A percentile compares a stretch with the other conserved stretches of the same genome.
Evolutionary conservation across 1,284 basidiomycete species (phyloP).

Genomic region (Phylloporus sp.): DNA sequence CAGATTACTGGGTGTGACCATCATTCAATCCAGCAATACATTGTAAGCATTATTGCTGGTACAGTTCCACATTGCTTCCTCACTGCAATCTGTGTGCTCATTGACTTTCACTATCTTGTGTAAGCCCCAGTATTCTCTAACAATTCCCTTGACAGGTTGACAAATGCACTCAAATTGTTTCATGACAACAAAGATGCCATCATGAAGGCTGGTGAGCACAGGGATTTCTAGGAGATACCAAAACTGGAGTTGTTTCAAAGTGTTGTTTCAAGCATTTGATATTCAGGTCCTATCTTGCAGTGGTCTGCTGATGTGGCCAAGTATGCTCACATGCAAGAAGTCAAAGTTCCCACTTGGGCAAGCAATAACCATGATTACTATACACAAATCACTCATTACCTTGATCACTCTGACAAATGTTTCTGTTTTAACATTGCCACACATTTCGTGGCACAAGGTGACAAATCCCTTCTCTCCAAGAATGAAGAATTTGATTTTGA

Average conservation of each 20-base stretch:
- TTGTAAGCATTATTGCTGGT: too few species aligned
- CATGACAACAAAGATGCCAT: neutral
- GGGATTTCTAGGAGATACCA: too few species aligned
- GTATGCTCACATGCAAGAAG: neutral
- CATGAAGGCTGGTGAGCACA: neutral
- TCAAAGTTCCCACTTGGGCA: neutral
- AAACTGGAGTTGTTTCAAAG: too few species aligned
- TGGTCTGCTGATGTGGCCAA: neutral
- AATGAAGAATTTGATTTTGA: neutral
- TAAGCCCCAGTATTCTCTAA: too few species aligned
- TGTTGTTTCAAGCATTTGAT: neutral
- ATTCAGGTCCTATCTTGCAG: neutral
- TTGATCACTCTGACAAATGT: neutral
- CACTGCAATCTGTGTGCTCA: too few species aligned
- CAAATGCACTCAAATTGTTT: too few species aligned
- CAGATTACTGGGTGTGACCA: too few species aligned
- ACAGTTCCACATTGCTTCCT: too few species aligned
- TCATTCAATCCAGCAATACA: too few species aligned
- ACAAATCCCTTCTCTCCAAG: neutral
- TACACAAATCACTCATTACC: neutral
- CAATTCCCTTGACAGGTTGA: too few species aligned
- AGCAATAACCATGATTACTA: neutral
- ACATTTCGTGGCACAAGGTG: neutral
- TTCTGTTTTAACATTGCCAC: neutral
- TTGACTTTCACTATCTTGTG: too few species aligned